Evolutionary conservation across 2,329 filamentous ascomycete species (phyloP), one percentile per base, ranked within the genome.

Genomic region (Venturia aucupariae): DNA sequence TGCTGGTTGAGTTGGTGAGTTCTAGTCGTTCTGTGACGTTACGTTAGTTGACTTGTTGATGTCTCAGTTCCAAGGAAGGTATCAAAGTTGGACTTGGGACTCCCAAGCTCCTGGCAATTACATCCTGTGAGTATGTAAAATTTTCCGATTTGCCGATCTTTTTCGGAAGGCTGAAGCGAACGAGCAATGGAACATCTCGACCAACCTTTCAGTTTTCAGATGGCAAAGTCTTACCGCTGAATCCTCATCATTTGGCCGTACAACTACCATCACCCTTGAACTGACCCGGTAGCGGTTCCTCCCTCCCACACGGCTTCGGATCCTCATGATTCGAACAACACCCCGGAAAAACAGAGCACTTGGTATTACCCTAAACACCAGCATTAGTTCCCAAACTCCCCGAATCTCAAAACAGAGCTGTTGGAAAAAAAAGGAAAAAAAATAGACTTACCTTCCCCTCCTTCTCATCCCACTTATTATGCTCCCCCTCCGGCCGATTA

Each of bases 291-390:
- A 42, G 15, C 22, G n/a, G 35, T 17, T 38, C 19, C 38, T 42
- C 35, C 30, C 51, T 57, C n/a, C 59, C 59, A 44, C 59, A 60
- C 17, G 15, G 30, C 5, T 44, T 44, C 27, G 27, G 4, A 38
- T 59, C 46, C n/a, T 22, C 38, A 60, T 60, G 59, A 42, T 60
- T 32, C 35, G 30, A 24, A 60, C 59, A 60, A 27, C 59, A 60
- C 4, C 59, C 59, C 35, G 59, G 59, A 27, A 60, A 60, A 42
- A 60, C 59, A 44, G 38, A 27, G 5, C 59, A 60, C 17, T 60
- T 60, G 1, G 38, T 41, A 60, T 60, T 30, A 5, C 35, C 59
- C 46, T 51, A 6, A 27, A 15, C 46, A n/a, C 2, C 8, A 5
- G 10, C 24, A 51, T 51, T 15, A 51, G 46, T 22, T 15, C 2